phyloP scores from a whole-genome alignment of 257 asterid genomes.

The Cordia subcordata region DNA sequence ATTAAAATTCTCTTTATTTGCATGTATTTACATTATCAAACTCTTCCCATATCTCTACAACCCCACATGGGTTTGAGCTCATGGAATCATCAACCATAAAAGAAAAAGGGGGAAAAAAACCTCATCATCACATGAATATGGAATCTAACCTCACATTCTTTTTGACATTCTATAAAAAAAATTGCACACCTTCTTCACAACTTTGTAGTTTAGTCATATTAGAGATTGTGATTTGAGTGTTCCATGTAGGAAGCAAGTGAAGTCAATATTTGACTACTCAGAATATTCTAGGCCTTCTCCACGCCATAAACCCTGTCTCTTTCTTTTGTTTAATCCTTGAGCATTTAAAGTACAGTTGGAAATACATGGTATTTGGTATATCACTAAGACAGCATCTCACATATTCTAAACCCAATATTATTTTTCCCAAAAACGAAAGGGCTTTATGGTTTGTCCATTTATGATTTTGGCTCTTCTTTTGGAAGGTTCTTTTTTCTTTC shows the following conservation, averaged over 20 bases:
- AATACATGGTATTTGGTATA: background rate
- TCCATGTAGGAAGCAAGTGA: constrained; percentile 4
- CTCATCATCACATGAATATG: constrained; percentile 31
- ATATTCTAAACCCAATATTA: background rate
- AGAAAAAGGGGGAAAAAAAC: background rate
- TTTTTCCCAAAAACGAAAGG: constrained; percentile 4
- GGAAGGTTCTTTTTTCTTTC: background rate
- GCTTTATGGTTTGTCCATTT: background rate
- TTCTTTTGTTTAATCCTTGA: background rate
- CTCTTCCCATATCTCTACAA: constrained; percentile 14
- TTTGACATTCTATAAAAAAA: background rate
- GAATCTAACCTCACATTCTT: constrained; percentile 24
- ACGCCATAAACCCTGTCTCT: background rate
- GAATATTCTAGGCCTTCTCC: constrained; percentile 17
- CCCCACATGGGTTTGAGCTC: constrained; percentile 22
- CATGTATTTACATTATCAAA: background rate
- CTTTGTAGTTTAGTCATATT: constrained; percentile 2
- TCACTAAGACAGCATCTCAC: background rate
- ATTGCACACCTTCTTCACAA: background rate
- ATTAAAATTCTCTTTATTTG: too few species aligned
- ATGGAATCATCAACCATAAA: constrained; percentile 31
- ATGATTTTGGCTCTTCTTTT: background rate
- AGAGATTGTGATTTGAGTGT: constrained; percentile 7
- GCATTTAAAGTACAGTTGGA: background rate
- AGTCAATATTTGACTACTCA: constrained; percentile 5